phyloP scores from a whole-genome alignment of 1,139 yeast species.

The Taphrina pruni region DNA sequence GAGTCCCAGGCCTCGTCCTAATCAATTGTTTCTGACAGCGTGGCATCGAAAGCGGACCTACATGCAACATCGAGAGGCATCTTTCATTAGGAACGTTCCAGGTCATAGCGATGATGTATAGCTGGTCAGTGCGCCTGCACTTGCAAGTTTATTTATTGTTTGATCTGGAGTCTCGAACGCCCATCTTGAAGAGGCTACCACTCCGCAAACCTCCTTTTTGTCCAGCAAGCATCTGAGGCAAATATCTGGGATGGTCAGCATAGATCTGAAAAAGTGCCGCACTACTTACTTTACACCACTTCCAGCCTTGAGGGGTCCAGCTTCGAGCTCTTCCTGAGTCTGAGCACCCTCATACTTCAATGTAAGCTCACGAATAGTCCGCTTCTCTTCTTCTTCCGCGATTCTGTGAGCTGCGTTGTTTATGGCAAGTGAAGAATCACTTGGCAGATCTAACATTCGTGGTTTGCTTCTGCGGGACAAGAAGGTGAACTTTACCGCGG shows the following conservation, averaged over 20 bases:
- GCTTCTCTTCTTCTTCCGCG: conserved; percentile 28
- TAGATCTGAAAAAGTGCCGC: no score
- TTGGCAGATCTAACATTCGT: conserved; percentile 41
- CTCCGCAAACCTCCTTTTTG: conserved; percentile 15
- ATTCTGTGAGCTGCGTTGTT: conserved; percentile 13
- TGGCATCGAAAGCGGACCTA: no score
- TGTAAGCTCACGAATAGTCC: conserved; percentile 28
- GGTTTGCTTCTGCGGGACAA: conserved; percentile 46
- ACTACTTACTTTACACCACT: conserved; percentile 20
- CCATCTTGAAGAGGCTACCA: conserved; percentile 20
- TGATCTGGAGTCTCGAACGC: conserved; percentile 6
- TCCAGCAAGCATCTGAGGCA: conserved; percentile 14
- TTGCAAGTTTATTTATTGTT: neutral
- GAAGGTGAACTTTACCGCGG: conserved; percentile 45
- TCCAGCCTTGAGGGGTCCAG: neutral
- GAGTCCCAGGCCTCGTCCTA: no score
- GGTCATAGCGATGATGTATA: no score
- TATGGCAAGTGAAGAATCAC: conserved; percentile 18
- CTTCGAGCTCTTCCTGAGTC: conserved; percentile 24
- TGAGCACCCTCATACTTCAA: conserved; percentile 32
- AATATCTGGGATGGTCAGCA: neutral
- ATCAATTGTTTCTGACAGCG: no score
- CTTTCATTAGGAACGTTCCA: no score
- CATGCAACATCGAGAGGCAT: no score
- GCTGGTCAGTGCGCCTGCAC: no score